Evolutionary conservation across 1,284 basidiomycete genomes (phyloP), one percentile per base, ranked within the genome.

Genomic region (Rhodotorula sp.): DNA sequence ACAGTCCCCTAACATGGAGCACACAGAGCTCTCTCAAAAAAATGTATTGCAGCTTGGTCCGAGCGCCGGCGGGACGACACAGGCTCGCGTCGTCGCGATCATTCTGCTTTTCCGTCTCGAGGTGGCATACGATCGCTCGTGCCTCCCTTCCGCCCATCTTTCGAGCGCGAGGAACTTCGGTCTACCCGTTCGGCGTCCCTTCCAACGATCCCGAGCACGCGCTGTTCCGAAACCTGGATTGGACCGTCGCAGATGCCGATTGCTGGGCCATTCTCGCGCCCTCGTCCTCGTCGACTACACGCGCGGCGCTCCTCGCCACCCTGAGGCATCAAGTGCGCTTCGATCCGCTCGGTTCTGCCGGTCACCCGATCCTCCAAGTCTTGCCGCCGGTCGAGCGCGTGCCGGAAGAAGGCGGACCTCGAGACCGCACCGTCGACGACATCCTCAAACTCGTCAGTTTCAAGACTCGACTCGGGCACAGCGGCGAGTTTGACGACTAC

Each of bases 401-500:
- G 4, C 21, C 21, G 3, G 59, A 65, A 26, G 59, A 76, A 34
- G 75, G 73, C 31, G 75, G 70, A 5, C 64, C 71, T 3, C 54
- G 73, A 6, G 58, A 54, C 3, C 62, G 64, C 26, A 62, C 62
- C 15, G 71, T 79, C 26, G 68, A 76, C n/a, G 72, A 78, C 58
- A 31, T 76, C 15, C 67, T 78, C 31, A 63, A 76, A 54, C 58
- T 75, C 58, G 78, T 79, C 12, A 64, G 67, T 16, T 78, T 79
- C 70, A 75, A 73, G 48, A 79, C 78, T 1, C 58, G 78, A 20
- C 61, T 79, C 14, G 83, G 58, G n/a, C 81, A 85, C 0, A 86
- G 87, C 0, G 85, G 89, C 10, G 91, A 86, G n/a, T 97, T 97
- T 81, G 90, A 90, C 72, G 93, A 97, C 81, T 96, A 90, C 79